Conservation (phyloP, 2,329 filamentous ascomycete species). For the Clonostachys chloroleuca region DNA sequence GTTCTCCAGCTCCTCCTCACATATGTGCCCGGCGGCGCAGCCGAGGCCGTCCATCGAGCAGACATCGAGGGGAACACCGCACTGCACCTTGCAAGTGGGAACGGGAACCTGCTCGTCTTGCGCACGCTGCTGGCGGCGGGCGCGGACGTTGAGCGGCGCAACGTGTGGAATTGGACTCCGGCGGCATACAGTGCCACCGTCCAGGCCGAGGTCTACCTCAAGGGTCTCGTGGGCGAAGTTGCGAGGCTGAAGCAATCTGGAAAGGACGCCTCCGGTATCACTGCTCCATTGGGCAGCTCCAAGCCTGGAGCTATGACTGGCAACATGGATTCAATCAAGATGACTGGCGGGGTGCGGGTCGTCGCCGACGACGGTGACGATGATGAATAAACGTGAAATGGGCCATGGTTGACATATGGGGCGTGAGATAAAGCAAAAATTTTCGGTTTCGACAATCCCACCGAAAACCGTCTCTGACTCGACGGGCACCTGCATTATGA, state of each 20-base stretch:
- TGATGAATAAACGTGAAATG: conserved; percentile 14
- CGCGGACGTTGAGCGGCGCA: conserved; percentile 67
- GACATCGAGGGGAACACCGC: conserved; percentile 81
- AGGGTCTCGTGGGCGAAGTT: conserved; percentile 68
- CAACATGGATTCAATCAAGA: conserved; percentile 32
- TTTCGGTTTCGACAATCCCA: too few relatives aligned
- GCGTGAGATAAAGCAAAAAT: too few relatives aligned
- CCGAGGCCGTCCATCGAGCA: conserved; percentile 46
- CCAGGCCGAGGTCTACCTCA: conserved; percentile 81
- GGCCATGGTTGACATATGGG: too few relatives aligned
- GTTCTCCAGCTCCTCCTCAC: conserved; percentile 61
- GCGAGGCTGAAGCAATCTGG: conserved; percentile 46
- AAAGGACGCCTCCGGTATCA: conserved; percentile 12
- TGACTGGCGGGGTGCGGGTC: conserved; percentile 35
- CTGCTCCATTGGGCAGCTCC: neutral
- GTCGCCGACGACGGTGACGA: conserved; percentile 33
- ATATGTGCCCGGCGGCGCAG: conserved; percentile 50
- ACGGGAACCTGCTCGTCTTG: conserved; percentile 73
- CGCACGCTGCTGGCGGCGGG: conserved; percentile 75
- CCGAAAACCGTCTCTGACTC: too few relatives aligned
- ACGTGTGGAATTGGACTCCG: conserved; percentile 77
- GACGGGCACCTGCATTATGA: too few relatives aligned
- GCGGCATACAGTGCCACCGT: conserved; percentile 79
- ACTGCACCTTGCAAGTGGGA: conserved; percentile 79
- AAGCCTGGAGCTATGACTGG: neutral